These are phyloP conservation scores for Claviceps maximensis DNA, from an alignment of 2,329 filamentous ascomycete genomes.

Conservation along the genomic window DNA sequence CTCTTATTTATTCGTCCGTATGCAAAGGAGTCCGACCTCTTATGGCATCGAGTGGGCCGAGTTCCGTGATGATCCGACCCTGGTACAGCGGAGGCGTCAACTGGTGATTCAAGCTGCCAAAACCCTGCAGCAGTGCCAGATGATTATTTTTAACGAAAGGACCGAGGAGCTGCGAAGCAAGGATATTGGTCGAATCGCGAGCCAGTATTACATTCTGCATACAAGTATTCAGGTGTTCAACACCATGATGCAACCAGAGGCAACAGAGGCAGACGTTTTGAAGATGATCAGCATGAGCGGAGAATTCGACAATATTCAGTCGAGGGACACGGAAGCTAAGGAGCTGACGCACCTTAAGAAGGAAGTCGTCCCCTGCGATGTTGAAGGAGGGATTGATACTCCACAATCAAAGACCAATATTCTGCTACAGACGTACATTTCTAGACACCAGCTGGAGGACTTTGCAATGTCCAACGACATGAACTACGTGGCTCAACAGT, in stretches of 20 bases:
- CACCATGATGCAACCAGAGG: conserved; percentile 73
- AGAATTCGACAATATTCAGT: conserved; percentile 95
- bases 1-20: conserved; percentile 92
- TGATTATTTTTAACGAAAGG: conserved; percentile 96
- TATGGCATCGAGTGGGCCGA: conserved; percentile 96
- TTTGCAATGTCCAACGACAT: conserved; percentile 88
- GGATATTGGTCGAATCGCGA: conserved; percentile 90
- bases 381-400: conserved; percentile 56
- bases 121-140: conserved; percentile 82
- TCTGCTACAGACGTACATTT: conserved; percentile 86
- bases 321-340: conserved; percentile 76
- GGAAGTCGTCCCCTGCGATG: conserved; percentile 61
- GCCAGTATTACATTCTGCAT: conserved; percentile 91
- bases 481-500: conserved; percentile 91
- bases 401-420: conserved; percentile 93
- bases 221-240: conserved; percentile 95
- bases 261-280: conserved; percentile 82
- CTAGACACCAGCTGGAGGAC: conserved; percentile 73
- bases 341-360: conserved; percentile 66
- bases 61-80: conserved; percentile 70
- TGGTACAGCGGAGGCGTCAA: conserved; percentile 75
- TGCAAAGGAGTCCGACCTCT: conserved; percentile 79
- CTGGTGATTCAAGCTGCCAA: conserved; percentile 80
- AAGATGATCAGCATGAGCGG: conserved; percentile 97
- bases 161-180: conserved; percentile 91